A percentile compares a stretch with the other conserved stretches of the same genome.
These are phyloP conservation scores for Craterostigma plantagineum DNA, from an alignment of 257 asterid genomes.

Conservation along the genomic window DNA sequence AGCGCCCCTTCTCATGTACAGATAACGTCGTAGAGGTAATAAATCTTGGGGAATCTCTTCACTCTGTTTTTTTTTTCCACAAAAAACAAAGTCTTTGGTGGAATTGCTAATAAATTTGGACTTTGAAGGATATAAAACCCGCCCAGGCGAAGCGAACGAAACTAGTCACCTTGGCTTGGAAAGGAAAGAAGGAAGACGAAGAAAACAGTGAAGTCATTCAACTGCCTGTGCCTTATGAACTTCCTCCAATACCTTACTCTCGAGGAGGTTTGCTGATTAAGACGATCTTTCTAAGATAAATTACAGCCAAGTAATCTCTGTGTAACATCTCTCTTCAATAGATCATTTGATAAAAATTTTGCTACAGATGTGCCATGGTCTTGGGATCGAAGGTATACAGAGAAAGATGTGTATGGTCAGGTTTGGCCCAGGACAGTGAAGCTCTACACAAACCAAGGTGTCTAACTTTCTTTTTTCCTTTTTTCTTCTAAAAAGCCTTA, in stretches of 20 bases:
- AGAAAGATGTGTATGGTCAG: slow-evolving; percentile 74
- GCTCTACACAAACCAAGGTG: slow-evolving; percentile 29
- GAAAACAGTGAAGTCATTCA: slow-evolving; percentile 29
- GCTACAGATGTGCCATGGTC: slow-evolving; percentile 86
- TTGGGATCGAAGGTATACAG: slow-evolving; percentile 73
- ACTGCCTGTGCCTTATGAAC: slow-evolving; percentile 82
- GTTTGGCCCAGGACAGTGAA: slow-evolving; percentile 74
- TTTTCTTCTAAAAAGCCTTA: too few relatives aligned
- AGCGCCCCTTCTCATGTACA: slow-evolving; percentile 56
- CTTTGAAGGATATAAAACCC: slow-evolving; percentile 20
- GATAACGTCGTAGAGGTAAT: slow-evolving; percentile 26
- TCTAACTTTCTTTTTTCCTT: slow-evolving; percentile 9
- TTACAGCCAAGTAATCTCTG: too few relatives aligned
- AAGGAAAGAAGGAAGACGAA: slow-evolving; percentile 16
- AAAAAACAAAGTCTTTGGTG: neutral
- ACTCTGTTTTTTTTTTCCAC: neutral
- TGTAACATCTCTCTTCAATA: too few relatives aligned
- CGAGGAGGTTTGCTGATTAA: slow-evolving; percentile 26
- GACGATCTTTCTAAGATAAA: neutral
- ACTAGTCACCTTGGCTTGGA: slow-evolving; percentile 58
- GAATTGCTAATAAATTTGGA: slow-evolving; percentile 3
- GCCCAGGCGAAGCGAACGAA: slow-evolving; percentile 19
- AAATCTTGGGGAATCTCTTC: neutral
- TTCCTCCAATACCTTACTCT: slow-evolving; percentile 71
- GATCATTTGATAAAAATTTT: too few relatives aligned